These are phyloP conservation scores for Diospyros kaki DNA, from an alignment of 148 eudicot species.

Conservation along the genomic window DNA sequence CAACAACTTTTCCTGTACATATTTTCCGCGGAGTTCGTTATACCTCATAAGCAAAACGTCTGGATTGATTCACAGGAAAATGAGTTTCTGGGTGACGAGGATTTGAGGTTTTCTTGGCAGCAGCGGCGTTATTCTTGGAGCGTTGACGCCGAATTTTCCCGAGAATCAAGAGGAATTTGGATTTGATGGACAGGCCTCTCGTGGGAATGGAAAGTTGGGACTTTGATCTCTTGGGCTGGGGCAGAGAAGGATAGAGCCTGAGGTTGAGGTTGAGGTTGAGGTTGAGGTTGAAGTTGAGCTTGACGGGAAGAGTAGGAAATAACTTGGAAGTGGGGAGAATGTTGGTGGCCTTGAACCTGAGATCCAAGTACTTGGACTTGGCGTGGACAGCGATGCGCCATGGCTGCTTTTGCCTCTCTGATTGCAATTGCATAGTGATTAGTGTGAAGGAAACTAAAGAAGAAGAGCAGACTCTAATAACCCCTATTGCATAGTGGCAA, in stretches of 20 bases:
- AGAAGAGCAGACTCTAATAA: too few species aligned
- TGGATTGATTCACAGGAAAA: not conserved
- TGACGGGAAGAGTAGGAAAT: conserved; percentile 4
- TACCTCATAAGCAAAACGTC: conserved; percentile 8
- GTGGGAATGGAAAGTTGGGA: not conserved
- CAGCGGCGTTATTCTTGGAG: conserved; percentile 1
- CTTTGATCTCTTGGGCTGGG: conserved; percentile 5
- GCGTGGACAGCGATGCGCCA: conserved; percentile 6
- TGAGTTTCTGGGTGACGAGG: conserved; percentile 1
- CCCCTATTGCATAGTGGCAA: too few species aligned
- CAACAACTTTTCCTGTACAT: not conserved
- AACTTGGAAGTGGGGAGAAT: conserved; percentile 1
- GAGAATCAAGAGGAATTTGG: conserved; percentile 8
- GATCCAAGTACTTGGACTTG: conserved; percentile 6
- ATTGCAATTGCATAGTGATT: not conserved
- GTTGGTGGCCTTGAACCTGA: conserved; percentile 10
- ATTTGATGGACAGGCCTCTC: conserved; percentile 3
- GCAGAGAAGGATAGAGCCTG: conserved; percentile 4
- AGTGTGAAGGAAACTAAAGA: too few species aligned
- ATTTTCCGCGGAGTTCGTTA: not conserved
- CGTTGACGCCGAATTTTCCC: conserved; percentile 3
- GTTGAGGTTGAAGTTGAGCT: conserved; percentile 6
- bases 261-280: conserved; percentile 5
- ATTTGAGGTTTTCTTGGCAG: not conserved
- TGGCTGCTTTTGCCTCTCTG: conserved; percentile 6